Evolutionary conservation across 164 flowering plant species (phyloP), one percentile per base, ranked within the genome.

Genomic region (Stephania yunnanensis): DNA sequence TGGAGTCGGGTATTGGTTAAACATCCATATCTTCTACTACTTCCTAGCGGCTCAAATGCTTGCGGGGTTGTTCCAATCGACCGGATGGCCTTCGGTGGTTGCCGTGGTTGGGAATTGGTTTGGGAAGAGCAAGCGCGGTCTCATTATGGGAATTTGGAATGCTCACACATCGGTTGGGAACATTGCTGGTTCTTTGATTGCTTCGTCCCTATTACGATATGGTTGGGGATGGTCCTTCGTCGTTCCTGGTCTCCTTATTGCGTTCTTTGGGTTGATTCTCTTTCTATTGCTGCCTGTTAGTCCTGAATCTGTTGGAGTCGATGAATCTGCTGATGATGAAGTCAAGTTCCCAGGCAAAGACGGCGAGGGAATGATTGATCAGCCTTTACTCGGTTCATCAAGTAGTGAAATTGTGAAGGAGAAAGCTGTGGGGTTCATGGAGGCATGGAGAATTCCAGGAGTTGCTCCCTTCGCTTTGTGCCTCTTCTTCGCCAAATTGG

Each of bases 191-290:
- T 93, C 98, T 64, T 77, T 95, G 75, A 78, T 92, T 77, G 99
- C 93, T 74, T 84, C 99, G 1, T 85, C 86, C 12, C 46, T 95
- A 69, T 81, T 95, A 84, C 83, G 71, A 52, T 92, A 88, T 74
- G 99, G 99, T 9, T 95, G 99, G 99, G 99, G 99, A 71, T 93
- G 98, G 98, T 95, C 99, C 4, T 87, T 93, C 81, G 89, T 82
- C 68, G 88, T 89, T 46, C 97, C 99, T n/a, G 97, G 97, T 53
- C 73, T 91, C 10, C 75, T 91, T 45, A 92, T 95, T 75, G 83
- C 81, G 22, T 78, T 88, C 29, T 22, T 85, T 5, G 99, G 98
- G 1, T 8, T 92, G 73, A 73, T 83, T 52, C 86, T 91, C 69
- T 89, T 93, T 73, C 79, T 93, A 15, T 63, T 92, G 20, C 78